Evolutionary conservation across 805 yeast species (phyloP).

Genomic region (Jamesozyma spencerorum): DNA sequence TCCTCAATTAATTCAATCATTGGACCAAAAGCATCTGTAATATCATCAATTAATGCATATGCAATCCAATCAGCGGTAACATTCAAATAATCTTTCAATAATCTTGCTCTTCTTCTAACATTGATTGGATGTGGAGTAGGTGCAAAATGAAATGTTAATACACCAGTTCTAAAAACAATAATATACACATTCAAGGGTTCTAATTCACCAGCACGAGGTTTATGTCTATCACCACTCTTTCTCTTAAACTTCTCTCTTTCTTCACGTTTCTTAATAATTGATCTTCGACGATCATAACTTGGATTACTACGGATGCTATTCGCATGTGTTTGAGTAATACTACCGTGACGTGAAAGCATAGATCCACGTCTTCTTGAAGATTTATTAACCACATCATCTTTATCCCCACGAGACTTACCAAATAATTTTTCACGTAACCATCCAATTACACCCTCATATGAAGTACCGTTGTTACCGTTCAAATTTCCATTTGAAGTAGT

Average conservation of each 20-base stretch:
- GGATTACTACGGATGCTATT: slow-evolving; percentile 5
- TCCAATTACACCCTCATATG: too few relatives aligned
- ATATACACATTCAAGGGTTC: slow-evolving; percentile 89
- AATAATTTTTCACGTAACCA: background rate
- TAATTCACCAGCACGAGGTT: slow-evolving; percentile 46
- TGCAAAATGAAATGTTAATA: slow-evolving; percentile 84
- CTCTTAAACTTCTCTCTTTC: slow-evolving; percentile 34
- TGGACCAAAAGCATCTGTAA: slow-evolving; percentile 96
- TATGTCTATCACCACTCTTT: slow-evolving; percentile 38
- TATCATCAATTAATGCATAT: slow-evolving; percentile 91
- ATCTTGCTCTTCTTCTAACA: slow-evolving; percentile 85
- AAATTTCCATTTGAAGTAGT: slow-evolving; percentile 4
- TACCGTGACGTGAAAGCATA: slow-evolving; percentile 1
- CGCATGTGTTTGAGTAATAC: slow-evolving; percentile 3
- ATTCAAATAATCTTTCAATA: slow-evolving; percentile 76
- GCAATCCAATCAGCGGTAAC: slow-evolving; percentile 96
- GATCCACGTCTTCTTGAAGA: slow-evolving; percentile 8
- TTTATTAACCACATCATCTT: background rate
- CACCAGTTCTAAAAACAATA: slow-evolving; percentile 84
- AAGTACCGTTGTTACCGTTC: background rate
- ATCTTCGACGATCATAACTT: slow-evolving; percentile 18
- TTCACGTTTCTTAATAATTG: slow-evolving; percentile 24
- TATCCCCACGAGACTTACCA: background rate
- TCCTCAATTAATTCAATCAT: slow-evolving; percentile 89
- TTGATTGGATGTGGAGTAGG: slow-evolving; percentile 95